Conservation (phyloP, 169 alveolate species). For the Perkinsus olseni region DNA sequence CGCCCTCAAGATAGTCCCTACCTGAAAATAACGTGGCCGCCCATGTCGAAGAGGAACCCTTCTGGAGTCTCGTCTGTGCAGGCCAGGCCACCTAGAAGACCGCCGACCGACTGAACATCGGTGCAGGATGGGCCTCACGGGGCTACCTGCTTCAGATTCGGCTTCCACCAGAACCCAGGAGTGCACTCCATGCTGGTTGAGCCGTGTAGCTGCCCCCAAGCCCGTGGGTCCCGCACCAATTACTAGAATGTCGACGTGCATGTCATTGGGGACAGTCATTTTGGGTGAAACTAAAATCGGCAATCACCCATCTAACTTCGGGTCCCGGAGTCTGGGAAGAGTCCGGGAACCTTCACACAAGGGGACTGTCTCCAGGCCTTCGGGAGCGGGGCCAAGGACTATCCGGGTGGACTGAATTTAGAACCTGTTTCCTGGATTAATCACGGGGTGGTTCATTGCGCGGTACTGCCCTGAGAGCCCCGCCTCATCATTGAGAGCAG, state of each 20-base stretch:
- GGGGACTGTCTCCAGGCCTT: no score
- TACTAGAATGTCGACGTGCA: not conserved
- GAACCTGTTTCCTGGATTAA: no score
- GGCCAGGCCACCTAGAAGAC: slow-evolving; percentile 9
- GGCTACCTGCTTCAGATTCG: not conserved
- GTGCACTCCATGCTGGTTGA: not conserved
- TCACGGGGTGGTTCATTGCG: no score
- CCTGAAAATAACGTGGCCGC: slow-evolving; percentile 18
- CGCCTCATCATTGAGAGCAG: no score
- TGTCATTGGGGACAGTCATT: not conserved
- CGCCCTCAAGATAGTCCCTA: not conserved
- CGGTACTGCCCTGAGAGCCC: no score
- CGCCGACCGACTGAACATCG: not conserved
- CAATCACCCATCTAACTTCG: no score
- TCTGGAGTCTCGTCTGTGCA: not conserved
- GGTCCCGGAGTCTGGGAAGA: no score
- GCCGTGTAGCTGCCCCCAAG: slow-evolving; percentile 14
- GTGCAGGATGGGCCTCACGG: not conserved
- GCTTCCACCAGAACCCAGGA: not conserved
- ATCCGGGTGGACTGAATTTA: no score
- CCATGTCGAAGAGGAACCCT: slow-evolving; percentile 13
- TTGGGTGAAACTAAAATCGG: no score
- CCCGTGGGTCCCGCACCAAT: not conserved
- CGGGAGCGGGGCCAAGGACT: no score
- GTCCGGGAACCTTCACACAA: no score